These are phyloP conservation scores for Calonectria pteridis DNA, from an alignment of 2,329 filamentous ascomycete species.

Conservation along the genomic window DNA sequence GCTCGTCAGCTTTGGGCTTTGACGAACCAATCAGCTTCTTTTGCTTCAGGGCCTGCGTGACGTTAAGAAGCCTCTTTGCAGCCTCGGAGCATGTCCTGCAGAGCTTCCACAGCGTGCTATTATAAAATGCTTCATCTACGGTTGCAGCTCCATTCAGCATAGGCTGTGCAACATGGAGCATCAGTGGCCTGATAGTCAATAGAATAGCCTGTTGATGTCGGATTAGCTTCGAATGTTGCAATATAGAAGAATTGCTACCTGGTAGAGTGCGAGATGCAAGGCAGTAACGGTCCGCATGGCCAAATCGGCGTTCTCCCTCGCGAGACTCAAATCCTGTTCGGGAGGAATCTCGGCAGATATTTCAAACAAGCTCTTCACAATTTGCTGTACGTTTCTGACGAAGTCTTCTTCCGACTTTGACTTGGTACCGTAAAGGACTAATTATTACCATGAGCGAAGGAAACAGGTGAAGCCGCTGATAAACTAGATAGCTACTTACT, in stretches of 20 bases:
- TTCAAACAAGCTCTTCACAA: conserved; percentile 6
- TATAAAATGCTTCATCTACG: background rate
- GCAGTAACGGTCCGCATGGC: conserved; percentile 10
- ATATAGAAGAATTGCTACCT: background rate
- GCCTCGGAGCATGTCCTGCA: conserved; percentile 22
- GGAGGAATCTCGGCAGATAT: conserved; percentile 20
- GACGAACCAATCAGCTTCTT: conserved; percentile 3
- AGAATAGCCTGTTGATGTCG: conserved; percentile 1
- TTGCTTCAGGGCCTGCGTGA: background rate
- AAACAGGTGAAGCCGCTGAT: background rate
- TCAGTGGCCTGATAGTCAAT: conserved; percentile 13
- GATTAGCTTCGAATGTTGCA: background rate
- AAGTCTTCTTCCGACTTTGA: conserved; percentile 6
- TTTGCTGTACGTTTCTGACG: conserved; percentile 19
- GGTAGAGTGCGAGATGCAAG: conserved; percentile 14
- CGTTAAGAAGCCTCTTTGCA: conserved; percentile 12
- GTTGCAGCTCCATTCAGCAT: background rate
- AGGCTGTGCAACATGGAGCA: conserved; percentile 16
- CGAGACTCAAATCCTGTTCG: conserved; percentile 1
- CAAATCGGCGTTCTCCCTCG: conserved; percentile 2
- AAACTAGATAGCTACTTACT: background rate
- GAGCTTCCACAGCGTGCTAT: conserved; percentile 4
- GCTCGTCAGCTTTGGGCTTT: background rate
- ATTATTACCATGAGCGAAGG: background rate
- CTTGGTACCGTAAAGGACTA: conserved; percentile 15